phyloP scores from a whole-genome alignment of 306 rosid species.

The Cucumis melo region DNA sequence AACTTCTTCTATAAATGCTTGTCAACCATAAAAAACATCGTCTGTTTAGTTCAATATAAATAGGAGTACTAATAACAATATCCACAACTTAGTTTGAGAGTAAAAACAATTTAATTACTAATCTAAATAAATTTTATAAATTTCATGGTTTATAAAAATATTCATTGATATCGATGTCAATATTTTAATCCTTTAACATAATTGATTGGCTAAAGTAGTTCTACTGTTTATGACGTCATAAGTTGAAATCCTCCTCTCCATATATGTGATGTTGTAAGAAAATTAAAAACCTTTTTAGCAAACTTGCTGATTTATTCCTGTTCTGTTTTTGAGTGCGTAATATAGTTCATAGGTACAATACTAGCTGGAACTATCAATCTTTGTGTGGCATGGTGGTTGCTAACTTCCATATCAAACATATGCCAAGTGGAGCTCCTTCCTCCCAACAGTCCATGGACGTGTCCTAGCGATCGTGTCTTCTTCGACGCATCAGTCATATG shows the following conservation, averaged over 20 bases:
- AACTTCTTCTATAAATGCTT: too few relatives aligned
- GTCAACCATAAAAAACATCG: too few relatives aligned
- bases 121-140: too few relatives aligned
- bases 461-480: constrained; percentile 18
- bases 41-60: too few relatives aligned
- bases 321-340: background rate
- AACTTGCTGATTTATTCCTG: background rate
- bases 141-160: too few relatives aligned
- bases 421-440: constrained; percentile 12
- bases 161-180: too few relatives aligned
- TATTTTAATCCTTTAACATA: too few relatives aligned
- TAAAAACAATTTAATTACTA: too few relatives aligned
- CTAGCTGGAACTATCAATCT: constrained; percentile 21
- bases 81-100: too few relatives aligned
- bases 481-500: constrained; percentile 23
- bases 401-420: constrained; percentile 11
- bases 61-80: too few relatives aligned
- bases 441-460: constrained; percentile 27
- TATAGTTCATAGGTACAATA: constrained; percentile 21
- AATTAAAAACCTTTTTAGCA: background rate
- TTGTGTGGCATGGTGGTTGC: constrained; percentile 26
- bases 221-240: background rate
- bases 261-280: background rate
- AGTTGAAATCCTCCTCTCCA: background rate
- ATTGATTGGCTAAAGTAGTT: background rate